A percentile compares a stretch with the other conserved stretches of the same genome.
Conservation (phyloP, 1,139 yeast genomes). For the Keqinozyma sinolaborantium region DNA sequence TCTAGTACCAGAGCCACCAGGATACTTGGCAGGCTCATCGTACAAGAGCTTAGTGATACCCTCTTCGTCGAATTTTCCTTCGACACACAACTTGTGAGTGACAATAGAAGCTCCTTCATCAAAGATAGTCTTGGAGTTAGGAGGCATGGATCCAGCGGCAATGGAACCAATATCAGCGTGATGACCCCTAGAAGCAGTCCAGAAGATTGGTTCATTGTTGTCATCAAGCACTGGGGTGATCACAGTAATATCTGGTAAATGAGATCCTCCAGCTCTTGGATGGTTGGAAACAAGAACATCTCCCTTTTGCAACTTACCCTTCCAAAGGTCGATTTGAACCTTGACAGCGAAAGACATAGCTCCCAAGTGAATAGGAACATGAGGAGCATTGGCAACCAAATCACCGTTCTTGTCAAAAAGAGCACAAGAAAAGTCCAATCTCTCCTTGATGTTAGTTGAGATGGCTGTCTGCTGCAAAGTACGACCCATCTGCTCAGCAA, state of each 20-base stretch:
- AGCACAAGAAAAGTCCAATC: constrained; percentile 84
- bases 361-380: constrained; percentile 83
- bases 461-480: constrained; percentile 78
- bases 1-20: constrained; percentile 46
- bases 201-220: constrained; percentile 31
- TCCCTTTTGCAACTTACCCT: constrained; percentile 57
- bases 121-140: constrained; percentile 39
- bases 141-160: constrained; percentile 47
- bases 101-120: constrained; percentile 46
- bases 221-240: constrained; percentile 55
- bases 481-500: constrained; percentile 88
- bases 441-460: constrained; percentile 81
- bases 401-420: constrained; percentile 73
- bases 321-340: constrained; percentile 64
- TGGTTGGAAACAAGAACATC: constrained; percentile 78
- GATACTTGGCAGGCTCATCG: constrained; percentile 43
- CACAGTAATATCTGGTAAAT: constrained; percentile 80
- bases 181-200: constrained; percentile 48
- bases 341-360: constrained; percentile 85
- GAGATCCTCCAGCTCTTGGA: constrained; percentile 80
- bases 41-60: constrained; percentile 34
- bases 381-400: constrained; percentile 83
- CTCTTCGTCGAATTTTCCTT: constrained; percentile 38
- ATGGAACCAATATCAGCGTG: constrained; percentile 48
- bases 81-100: constrained; percentile 33